These are phyloP conservation scores for Bothia castanella DNA, from an alignment of 1,284 basidiomycete species.

Conservation along the genomic window DNA sequence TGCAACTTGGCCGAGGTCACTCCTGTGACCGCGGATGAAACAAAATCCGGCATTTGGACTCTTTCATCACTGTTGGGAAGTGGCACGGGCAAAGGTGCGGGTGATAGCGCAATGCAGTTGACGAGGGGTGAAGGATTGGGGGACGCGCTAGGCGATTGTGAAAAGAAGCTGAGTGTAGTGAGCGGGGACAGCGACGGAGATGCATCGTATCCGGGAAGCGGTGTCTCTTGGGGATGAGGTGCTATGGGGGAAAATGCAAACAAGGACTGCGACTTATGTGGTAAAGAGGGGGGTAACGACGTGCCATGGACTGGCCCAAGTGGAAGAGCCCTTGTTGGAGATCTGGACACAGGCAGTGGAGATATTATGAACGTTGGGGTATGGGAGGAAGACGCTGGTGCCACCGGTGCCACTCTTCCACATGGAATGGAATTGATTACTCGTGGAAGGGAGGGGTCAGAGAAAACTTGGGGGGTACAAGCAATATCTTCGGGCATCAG, in stretches of 20 bases:
- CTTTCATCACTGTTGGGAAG: neutral
- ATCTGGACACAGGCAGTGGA: neutral
- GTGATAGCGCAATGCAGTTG: neutral
- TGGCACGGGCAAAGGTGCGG: neutral
- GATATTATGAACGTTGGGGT: neutral
- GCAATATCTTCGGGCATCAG: conserved; percentile 25
- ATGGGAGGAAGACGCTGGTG: neutral
- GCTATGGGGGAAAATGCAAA: neutral
- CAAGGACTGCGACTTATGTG: conserved; percentile 2
- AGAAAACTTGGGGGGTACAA: conserved; percentile 9
- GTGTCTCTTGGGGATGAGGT: neutral
- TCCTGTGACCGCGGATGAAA: neutral
- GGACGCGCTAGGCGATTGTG: conserved; percentile 14
- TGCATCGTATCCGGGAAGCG: neutral
- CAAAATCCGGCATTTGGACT: neutral
- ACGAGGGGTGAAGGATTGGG: conserved; percentile 2
- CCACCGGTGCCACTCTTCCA: neutral
- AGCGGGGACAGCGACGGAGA: conserved; percentile 23
- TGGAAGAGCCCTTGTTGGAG: neutral
- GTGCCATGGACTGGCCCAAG: neutral
- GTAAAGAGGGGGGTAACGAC: neutral
- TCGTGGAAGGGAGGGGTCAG: neutral
- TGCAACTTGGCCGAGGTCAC: neutral
- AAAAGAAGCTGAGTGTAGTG: conserved; percentile 15
- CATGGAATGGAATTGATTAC: neutral